Evolutionary conservation across 495 filamentous ascomycete genomes (phyloP), one percentile per base, ranked within the genome.

Genomic region (Annulohypoxylon stygium): DNA sequence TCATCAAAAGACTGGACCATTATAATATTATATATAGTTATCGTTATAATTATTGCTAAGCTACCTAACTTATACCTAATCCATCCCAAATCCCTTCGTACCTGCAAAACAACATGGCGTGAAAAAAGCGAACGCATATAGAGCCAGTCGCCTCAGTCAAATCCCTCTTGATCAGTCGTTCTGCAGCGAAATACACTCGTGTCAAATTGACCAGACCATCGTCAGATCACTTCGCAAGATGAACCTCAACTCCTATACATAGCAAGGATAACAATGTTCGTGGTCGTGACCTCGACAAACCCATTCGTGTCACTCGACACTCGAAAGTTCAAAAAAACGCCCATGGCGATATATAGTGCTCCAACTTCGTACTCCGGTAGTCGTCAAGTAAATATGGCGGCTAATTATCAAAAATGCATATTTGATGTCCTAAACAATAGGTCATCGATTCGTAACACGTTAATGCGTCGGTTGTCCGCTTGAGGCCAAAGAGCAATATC

Each of bases 401-500:
- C 60, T 30, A 45, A 45, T 54, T 62, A 65, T 30, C 60, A 20
- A 55, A 54, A 54, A 65, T 39, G 34, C 23, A 47, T 37, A 61
- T 54, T 37, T 34, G 60, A 61, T 61, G 60, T 59, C 53, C 45
- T 41, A 23, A 53, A 55, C 59, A 55, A 36, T 41, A 23, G 41
- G 57, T 68, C 63, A 43, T 71, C 53, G 63, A 65, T 64, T 71
- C 72, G 67, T 75, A 66, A 70, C 33, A 67, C 64, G 54, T 71
- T 43, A 68, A 60, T 48, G 67, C 59, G 59, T 59, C 61, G 16
- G 11, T 50, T 41, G 12, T 36, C 66, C 48, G 41, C 71, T 60
- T 18, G 59, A 53, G 7, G 34, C 25, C 61, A 71, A 65, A 74
- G 23, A 43, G 61, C 30, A 55, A 67, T 61, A 57, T 60, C 36